Evolutionary conservation across 495 filamentous ascomycete species (phyloP), one percentile per base, ranked within the genome.

Genomic region (Pseudevernia furfuracea): DNA sequence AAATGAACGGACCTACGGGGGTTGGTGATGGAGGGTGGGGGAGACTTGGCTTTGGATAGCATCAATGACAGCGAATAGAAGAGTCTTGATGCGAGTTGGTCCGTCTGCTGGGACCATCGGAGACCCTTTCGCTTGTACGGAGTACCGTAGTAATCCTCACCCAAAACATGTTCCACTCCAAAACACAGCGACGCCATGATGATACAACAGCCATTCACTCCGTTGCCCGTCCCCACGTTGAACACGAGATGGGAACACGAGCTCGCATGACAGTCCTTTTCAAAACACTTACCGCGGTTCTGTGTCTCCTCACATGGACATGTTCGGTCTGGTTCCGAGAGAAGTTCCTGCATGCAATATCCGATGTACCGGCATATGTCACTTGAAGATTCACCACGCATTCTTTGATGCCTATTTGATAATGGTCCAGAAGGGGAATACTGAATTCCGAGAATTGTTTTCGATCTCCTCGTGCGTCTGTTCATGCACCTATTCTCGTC

Each of bases 351-450:
- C 46, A 49, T 49, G 46, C 46, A 7, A 25, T 49, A 23, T 28
- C 46, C 48, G 23, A 56, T 43, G 23, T 57, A 57, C 61, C 61
- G 61, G 7, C 49, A 46, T 41, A 23, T 58, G 25, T 62, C 60
- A 43, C 9, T 39, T 41, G 49, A 63, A 63, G 52, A 55, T n/a
- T 36, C 28, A 43, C 37, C 49, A 7, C 9, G 17, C n/a, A n/a
- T 37, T 21, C 43, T 17, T n/a, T n/a, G n/a, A n/a, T n/a, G 37
- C 37, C 37, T 34, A 61, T 39, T 53, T 23, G 60, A 49, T 49
- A 3, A 53, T 53, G 49, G 49, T 28, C 49, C 10, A 53, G 28
- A 53, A 25, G 2, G 49, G 49, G 56, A 43, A 32, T 63, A 21
- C 25, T 57, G 37, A 10, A 30, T 32, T 17, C 49, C 25, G 12